Conservation (phyloP, 805 yeast species). For the Jamesozyma hellenica region DNA sequence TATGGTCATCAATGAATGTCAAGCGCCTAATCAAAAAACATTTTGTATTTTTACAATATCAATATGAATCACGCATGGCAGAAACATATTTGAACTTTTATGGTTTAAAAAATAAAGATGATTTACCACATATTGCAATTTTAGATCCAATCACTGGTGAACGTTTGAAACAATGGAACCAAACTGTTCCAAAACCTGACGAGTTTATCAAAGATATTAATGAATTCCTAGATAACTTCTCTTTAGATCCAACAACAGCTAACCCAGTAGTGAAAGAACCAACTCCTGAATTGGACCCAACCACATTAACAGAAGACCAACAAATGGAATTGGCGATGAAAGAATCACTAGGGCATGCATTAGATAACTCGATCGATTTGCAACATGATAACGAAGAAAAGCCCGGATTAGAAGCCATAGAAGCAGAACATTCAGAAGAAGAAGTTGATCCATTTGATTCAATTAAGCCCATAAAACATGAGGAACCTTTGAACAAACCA, state of each 20-base stretch:
- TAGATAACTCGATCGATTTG: slow-evolving; percentile 18
- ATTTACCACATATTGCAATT: slow-evolving; percentile 81
- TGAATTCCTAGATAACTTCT: slow-evolving; percentile 55
- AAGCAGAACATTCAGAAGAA: slow-evolving; percentile 12
- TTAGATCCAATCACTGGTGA: slow-evolving; percentile 96
- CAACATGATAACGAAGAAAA: slow-evolving; percentile 7
- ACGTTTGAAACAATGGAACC: slow-evolving; percentile 67
- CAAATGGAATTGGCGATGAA: slow-evolving; percentile 68
- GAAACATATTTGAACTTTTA: slow-evolving; percentile 62
- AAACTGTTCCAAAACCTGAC: slow-evolving; percentile 46
- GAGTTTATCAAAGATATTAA: slow-evolving; percentile 59
- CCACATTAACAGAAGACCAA: slow-evolving; percentile 67
- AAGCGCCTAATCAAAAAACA: slow-evolving; percentile 54
- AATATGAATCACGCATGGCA: slow-evolving; percentile 67
- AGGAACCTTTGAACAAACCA: slow-evolving; percentile 52
- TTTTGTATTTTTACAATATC: slow-evolving; percentile 81
- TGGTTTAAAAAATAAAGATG: slow-evolving; percentile 39
- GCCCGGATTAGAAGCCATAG: slow-evolving; percentile 1
- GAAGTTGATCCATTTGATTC: slow-evolving; percentile 38
- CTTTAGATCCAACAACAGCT: slow-evolving; percentile 49
- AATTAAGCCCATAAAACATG: slow-evolving; percentile 42
- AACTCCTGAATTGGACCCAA: slow-evolving; percentile 47
- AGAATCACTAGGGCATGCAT: slow-evolving; percentile 43
- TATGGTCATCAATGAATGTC: slow-evolving; percentile 68
- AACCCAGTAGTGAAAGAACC: slow-evolving; percentile 62